Evolutionary conservation across 805 yeast genomes (phyloP).

Genomic region (Cyberlindnera japonica): DNA sequence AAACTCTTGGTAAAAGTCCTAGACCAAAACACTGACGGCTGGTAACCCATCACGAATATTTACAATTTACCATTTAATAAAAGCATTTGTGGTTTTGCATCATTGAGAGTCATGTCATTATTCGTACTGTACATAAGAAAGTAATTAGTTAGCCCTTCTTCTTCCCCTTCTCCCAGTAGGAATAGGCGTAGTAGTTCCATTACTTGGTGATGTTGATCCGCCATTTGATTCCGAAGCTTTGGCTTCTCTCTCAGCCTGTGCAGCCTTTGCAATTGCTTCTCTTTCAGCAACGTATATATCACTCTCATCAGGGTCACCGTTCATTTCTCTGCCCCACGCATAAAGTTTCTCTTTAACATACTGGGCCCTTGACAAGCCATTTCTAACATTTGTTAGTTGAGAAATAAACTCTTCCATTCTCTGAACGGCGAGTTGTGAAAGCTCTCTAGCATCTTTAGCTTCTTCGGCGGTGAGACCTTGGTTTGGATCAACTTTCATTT

Average conservation of each 20-base stretch:
- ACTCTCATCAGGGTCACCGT: constrained; percentile 54
- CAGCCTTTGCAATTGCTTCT: constrained; percentile 24
- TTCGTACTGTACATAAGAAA: not conserved
- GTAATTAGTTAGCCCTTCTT: constrained; percentile 12
- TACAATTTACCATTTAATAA: not conserved
- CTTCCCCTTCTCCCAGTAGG: constrained; percentile 23
- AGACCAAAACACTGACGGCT: constrained; percentile 32
- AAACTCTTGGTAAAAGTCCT: constrained; percentile 39
- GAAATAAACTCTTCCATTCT: constrained; percentile 83
- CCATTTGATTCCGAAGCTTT: constrained; percentile 13
- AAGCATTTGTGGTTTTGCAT: not conserved
- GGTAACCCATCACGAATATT: constrained; percentile 25
- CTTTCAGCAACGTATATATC: constrained; percentile 34
- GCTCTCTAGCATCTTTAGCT: constrained; percentile 68
- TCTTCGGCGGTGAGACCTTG: constrained; percentile 50
- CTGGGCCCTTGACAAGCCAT: constrained; percentile 75
- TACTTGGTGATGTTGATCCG: constrained; percentile 6
- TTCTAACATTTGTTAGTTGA: constrained; percentile 68
- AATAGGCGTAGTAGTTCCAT: constrained; percentile 15
- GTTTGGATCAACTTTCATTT: constrained; percentile 38
- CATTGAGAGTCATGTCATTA: not conserved
- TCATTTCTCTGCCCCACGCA: constrained; percentile 84
- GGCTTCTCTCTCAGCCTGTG: constrained; percentile 19
- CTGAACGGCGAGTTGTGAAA: constrained; percentile 75
- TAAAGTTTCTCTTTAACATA: constrained; percentile 64